Percentiles rank a stretch among this genome's conserved stretches.
Conservation (phyloP, 192 early-diverging fungal genomes). For the Coemansia sp. region DNA sequence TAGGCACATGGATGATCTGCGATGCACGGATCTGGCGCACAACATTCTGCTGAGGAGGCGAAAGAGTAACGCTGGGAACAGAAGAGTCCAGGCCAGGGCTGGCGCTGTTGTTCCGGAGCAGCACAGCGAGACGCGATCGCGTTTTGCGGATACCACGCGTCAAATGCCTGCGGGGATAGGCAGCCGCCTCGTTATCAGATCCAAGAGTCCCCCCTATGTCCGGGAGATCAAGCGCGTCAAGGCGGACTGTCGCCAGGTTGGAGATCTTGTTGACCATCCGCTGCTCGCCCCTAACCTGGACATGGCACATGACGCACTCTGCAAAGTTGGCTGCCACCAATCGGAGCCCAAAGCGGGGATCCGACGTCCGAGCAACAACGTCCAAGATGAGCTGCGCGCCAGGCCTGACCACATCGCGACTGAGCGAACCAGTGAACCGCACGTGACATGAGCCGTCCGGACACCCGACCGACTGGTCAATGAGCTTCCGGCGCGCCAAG, state of each 20-base stretch:
- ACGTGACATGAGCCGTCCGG: conserved; percentile 51
- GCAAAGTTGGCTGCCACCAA: conserved; percentile 38
- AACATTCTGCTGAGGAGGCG: not conserved
- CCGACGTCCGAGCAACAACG: conserved; percentile 34
- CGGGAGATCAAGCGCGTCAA: conserved; percentile 38
- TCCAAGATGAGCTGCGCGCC: conserved; percentile 35
- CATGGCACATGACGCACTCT: conserved; percentile 45
- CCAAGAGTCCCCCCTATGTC: no score
- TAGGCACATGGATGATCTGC: conserved; percentile 34
- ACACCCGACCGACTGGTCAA: conserved; percentile 52
- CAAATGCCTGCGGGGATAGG: not conserved
- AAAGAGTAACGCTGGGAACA: no score
- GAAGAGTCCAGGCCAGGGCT: no score
- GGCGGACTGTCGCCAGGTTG: conserved; percentile 23
- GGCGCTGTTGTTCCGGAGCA: conserved; percentile 20
- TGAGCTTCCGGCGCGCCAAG: conserved; percentile 26
- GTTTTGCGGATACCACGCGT: conserved; percentile 28
- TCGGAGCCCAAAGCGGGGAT: conserved; percentile 40
- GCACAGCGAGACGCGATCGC: conserved; percentile 28
- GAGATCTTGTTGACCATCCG: conserved; percentile 37
- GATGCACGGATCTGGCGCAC: conserved; percentile 43
- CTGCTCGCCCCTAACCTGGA: conserved; percentile 46
- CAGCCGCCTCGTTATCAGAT: not conserved
- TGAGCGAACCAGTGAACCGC: conserved; percentile 32
- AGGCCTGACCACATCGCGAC: conserved; percentile 40